These are phyloP conservation scores for Fusarium sp. DNA, from an alignment of 2,329 filamentous ascomycete species.

Conservation along the genomic window DNA sequence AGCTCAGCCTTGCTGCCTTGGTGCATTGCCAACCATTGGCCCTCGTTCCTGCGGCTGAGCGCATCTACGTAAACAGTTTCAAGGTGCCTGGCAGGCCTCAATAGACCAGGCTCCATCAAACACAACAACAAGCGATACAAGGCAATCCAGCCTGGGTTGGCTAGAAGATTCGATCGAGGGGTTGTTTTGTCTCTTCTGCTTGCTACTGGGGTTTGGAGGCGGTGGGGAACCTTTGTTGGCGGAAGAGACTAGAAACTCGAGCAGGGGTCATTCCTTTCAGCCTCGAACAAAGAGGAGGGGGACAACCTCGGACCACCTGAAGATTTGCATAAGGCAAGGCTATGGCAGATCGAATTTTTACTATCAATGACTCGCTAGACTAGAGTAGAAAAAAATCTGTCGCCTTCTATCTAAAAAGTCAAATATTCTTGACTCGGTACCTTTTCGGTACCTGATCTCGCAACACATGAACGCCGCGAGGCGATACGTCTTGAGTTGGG, in stretches of 20 bases:
- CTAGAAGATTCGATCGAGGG: conserved; percentile 44
- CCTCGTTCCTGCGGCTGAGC: not conserved
- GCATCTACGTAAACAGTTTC: conserved; percentile 5
- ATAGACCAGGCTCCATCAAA: not conserved
- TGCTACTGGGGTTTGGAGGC: conserved; percentile 23
- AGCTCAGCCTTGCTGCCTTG: conserved; percentile 29
- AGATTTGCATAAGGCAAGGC: not conserved
- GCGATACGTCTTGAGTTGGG: conserved; percentile 26
- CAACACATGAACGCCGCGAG: conserved; percentile 28
- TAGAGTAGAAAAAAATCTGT: conserved; percentile 8
- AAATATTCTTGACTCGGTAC: conserved; percentile 28
- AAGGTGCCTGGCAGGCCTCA: conserved; percentile 18
- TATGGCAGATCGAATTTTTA: not conserved
- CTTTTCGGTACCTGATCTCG: conserved; percentile 35
- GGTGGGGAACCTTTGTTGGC: conserved; percentile 28
- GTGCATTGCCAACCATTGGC: conserved; percentile 10
- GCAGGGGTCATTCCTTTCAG: conserved; percentile 37
- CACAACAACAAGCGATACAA: not conserved
- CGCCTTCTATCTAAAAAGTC: conserved; percentile 1
- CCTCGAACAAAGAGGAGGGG: conserved; percentile 33
- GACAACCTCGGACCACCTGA: conserved; percentile 10
- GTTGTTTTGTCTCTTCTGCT: not conserved
- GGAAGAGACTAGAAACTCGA: conserved; percentile 34
- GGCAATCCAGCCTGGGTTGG: conserved; percentile 7
- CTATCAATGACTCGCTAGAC: conserved; percentile 16